Conservation (phyloP, 2,329 filamentous ascomycete species). For the Lachnellula suecica region DNA sequence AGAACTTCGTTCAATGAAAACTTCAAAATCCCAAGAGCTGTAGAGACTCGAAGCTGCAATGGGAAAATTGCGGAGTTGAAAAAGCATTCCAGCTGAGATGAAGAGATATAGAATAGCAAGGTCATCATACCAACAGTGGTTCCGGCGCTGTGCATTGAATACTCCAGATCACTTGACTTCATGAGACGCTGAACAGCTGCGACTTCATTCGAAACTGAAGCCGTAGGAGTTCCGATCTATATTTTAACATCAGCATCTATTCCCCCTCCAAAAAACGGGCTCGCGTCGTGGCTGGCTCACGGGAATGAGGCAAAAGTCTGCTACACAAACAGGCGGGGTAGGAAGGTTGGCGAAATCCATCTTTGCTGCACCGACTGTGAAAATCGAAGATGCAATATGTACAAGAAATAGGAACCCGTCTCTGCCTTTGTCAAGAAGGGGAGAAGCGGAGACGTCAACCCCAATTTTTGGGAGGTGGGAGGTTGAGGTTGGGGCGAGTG, state of each 20-base stretch:
- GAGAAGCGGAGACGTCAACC: too few relatives aligned
- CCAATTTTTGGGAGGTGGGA: background rate
- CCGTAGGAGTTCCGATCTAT: slow-evolving; percentile 75
- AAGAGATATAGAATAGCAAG: background rate
- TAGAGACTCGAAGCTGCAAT: too few relatives aligned
- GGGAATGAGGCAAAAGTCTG: slow-evolving; percentile 90
- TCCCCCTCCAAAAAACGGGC: background rate
- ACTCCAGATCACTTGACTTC: slow-evolving; percentile 75
- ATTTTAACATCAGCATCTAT: background rate
- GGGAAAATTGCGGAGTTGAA: too few relatives aligned
- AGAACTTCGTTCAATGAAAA: background rate
- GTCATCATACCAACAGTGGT: slow-evolving; percentile 11
- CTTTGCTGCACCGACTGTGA: background rate
- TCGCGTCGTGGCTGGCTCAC: slow-evolving; percentile 42
- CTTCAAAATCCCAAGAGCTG: too few relatives aligned
- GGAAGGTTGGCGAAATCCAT: slow-evolving; percentile 46
- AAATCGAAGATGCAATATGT: background rate
- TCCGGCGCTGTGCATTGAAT: slow-evolving; percentile 86
- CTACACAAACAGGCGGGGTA: slow-evolving; percentile 76
- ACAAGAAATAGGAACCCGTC: background rate
- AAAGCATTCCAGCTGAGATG: background rate
- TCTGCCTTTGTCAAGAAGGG: too few relatives aligned
- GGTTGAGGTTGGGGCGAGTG: background rate
- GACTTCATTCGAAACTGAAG: slow-evolving; percentile 79
- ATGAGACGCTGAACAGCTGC: slow-evolving; percentile 86